Evolutionary conservation across 78 protist species (phyloP).

Genomic region (Dictyostelium intermedium): DNA sequence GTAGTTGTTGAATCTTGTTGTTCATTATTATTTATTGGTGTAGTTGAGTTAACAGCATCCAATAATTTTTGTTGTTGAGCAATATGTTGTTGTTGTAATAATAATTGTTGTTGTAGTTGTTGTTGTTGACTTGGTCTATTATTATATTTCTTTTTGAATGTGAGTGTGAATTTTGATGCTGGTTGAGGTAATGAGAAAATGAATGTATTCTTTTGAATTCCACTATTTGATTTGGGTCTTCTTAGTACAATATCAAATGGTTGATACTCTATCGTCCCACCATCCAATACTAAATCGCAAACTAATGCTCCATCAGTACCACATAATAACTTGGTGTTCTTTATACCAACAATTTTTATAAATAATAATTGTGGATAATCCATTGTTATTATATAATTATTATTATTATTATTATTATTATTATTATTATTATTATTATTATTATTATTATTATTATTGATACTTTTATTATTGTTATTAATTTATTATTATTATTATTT

Average conservation of each 20-base stretch:
- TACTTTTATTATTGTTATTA: not conserved
- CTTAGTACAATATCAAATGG: slow-evolving; percentile 52
- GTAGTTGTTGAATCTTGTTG: not conserved
- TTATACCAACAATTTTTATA: slow-evolving; percentile 37
- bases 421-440: not conserved
- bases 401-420: too few relatives aligned
- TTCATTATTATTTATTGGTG: not conserved
- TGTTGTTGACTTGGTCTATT: slow-evolving; percentile 10
- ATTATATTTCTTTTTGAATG: slow-evolving; percentile 24
- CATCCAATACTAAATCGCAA: slow-evolving; percentile 42
- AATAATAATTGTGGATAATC: slow-evolving; percentile 40
- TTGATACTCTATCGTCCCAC: slow-evolving; percentile 9
- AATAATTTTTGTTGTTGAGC: not conserved
- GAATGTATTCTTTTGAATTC: slow-evolving; percentile 57
- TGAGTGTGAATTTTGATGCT: not conserved
- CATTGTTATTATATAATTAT: not conserved
- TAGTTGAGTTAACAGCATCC: not conserved
- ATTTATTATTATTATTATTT: too few relatives aligned
- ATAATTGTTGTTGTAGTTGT: slow-evolving; percentile 11
- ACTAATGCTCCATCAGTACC: slow-evolving; percentile 73
- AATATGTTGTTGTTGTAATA: slow-evolving; percentile 15
- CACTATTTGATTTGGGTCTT: slow-evolving; percentile 56
- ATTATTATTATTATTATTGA: not conserved
- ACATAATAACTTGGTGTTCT: slow-evolving; percentile 29
- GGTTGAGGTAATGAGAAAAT: slow-evolving; percentile 41